Conservation (phyloP, 2,329 filamentous ascomycete genomes). For the Teratosphaeriaceae sp. region DNA sequence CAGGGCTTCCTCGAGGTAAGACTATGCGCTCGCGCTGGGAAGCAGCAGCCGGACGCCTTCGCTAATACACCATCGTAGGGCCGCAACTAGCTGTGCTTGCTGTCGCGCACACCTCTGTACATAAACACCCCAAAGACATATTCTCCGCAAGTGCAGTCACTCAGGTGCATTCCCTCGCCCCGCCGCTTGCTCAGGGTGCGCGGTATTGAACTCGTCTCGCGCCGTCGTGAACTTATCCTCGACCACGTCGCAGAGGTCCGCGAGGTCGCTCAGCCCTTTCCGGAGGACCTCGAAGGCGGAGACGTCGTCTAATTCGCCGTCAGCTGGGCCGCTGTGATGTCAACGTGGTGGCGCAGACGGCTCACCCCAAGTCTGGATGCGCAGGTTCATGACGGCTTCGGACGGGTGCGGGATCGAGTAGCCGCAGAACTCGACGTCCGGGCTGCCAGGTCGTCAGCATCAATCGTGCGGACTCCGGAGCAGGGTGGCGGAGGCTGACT, state of each 20-base stretch:
- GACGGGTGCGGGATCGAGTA: conserved; percentile 97
- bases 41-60: not conserved
- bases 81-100: conserved; percentile 11
- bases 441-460: conserved; percentile 48
- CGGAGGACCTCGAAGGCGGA: conserved; percentile 79
- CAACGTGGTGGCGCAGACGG: not conserved
- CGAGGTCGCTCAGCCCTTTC: conserved; percentile 82
- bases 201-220: conserved; percentile 53
- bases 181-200: conserved; percentile 20
- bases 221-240: conserved; percentile 77
- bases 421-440: conserved; percentile 94
- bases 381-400: conserved; percentile 91
- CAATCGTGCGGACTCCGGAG: not conserved
- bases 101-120: conserved; percentile 16
- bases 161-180: conserved; percentile 5
- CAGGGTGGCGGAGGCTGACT: conserved; percentile 51
- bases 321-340: conserved; percentile 1
- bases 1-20: conserved; percentile 84
- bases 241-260: conserved; percentile 89
- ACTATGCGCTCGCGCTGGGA: not conserved
- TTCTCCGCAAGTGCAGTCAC: conserved; percentile 3
- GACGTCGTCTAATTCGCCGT: conserved; percentile 55
- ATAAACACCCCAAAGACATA: conserved; percentile 21
- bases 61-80: conserved; percentile 7
- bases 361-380: conserved; percentile 93